A percentile compares a stretch with the other conserved stretches of the same genome.
Conservation (phyloP, 441 rosid species). For the Adansonia grandidieri region DNA sequence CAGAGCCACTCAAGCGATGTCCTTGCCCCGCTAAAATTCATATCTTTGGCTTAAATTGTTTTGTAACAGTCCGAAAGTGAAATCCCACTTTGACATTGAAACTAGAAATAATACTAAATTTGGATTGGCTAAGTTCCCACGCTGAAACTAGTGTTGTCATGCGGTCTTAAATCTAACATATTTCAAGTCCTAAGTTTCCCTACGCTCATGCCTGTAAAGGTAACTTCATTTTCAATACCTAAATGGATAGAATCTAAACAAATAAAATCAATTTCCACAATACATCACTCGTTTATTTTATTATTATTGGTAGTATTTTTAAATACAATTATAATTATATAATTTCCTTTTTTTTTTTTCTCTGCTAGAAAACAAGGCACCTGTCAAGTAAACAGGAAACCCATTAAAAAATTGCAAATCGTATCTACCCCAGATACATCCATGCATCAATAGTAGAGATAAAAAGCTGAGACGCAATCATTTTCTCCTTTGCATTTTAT, state of each 20-base stretch:
- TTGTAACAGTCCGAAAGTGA: background rate
- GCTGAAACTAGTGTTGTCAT: too few species aligned
- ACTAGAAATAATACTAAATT: too few species aligned
- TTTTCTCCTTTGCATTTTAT: background rate
- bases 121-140: too few species aligned
- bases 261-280: background rate
- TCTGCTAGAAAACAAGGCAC: constrained; percentile 30
- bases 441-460: constrained; percentile 19
- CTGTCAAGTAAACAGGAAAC: constrained; percentile 15
- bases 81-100: background rate
- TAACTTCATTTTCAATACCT: too few species aligned
- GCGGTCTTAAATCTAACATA: too few species aligned
- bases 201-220: too few species aligned
- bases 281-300: background rate
- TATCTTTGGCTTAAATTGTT: background rate
- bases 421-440: constrained; percentile 33
- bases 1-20: background rate
- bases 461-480: constrained; percentile 31
- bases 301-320: background rate
- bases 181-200: too few species aligned
- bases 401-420: background rate
- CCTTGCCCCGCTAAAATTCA: background rate
- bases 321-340: background rate
- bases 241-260: too few species aligned
- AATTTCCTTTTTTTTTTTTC: too few species aligned